phyloP scores from a whole-genome alignment of 306 rosid species.

The Dryas alaskensis region DNA sequence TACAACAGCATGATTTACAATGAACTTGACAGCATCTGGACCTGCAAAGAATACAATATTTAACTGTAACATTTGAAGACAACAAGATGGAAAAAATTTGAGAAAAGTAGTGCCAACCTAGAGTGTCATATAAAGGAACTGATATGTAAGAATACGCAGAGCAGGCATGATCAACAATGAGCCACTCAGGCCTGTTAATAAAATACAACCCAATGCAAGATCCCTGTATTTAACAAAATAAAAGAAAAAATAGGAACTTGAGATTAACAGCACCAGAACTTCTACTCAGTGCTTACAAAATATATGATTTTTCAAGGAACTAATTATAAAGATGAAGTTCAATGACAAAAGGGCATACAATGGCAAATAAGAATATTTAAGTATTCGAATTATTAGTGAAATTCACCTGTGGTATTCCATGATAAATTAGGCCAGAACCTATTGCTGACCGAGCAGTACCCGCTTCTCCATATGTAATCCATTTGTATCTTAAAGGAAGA shows the following conservation, averaged over 20 bases:
- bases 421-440: constrained; percentile 83
- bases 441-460: constrained; percentile 79
- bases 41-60: constrained; percentile 47
- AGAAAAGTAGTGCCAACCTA: constrained; percentile 55
- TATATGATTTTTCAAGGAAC: background rate
- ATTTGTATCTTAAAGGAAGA: constrained; percentile 66
- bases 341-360: background rate
- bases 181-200: constrained; percentile 96
- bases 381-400: constrained; percentile 19
- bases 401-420: constrained; percentile 76
- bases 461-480: constrained; percentile 98
- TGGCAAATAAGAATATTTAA: background rate
- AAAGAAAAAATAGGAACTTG: background rate
- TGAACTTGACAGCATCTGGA: constrained; percentile 92
- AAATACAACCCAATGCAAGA: constrained; percentile 81
- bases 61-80: constrained; percentile 23
- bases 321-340: background rate
- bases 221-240: constrained; percentile 45
- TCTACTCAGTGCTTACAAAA: background rate
- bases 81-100: constrained; percentile 15
- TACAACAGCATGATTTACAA: constrained; percentile 71
- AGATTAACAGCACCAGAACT: background rate
- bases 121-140: constrained; percentile 95
- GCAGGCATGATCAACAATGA: constrained; percentile 96
- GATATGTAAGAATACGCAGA: constrained; percentile 90